Percentiles rank a stretch among this genome's conserved stretches.
phyloP scores from a whole-genome alignment of 148 eudicot species.

The Rhododendron henanense region DNA sequence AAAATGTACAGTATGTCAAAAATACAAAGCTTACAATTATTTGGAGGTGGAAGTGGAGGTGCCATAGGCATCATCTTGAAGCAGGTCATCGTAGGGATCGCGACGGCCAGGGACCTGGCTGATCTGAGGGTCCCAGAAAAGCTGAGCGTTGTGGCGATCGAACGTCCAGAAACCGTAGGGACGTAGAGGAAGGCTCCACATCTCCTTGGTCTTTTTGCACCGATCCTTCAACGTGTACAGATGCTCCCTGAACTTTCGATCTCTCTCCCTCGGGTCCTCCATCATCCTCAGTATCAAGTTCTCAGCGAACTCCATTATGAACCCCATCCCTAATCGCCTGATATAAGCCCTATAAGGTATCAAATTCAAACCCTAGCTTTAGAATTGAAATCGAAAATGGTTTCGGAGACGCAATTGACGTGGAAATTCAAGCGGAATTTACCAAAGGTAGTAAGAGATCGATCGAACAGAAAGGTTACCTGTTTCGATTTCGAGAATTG shows the following conservation, averaged over 20 bases:
- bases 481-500: not conserved
- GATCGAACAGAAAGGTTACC: not conserved
- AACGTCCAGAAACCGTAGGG: constrained; percentile 97
- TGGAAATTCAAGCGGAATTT: not conserved
- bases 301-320: constrained; percentile 87
- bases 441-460: not conserved
- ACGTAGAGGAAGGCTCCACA: constrained; percentile 75
- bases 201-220: constrained; percentile 78
- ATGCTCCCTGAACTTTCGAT: constrained; percentile 76
- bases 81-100: constrained; percentile 89
- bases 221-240: constrained; percentile 52
- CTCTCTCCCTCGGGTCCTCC: constrained; percentile 87
- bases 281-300: constrained; percentile 73
- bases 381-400: not conserved
- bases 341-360: not conserved
- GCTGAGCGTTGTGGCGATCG: constrained; percentile 88
- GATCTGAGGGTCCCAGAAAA: constrained; percentile 91
- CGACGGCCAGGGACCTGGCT: constrained; percentile 85
- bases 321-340: constrained; percentile 41
- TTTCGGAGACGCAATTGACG: not conserved
- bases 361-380: not conserved
- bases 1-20: no score
- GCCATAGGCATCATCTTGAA: constrained; percentile 32
- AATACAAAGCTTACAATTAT: constrained; percentile 25
- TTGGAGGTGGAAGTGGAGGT: constrained; percentile 19